These are phyloP conservation scores for Aspergillus bombycis DNA, from an alignment of 2,329 filamentous ascomycete genomes.

Conservation along the genomic window DNA sequence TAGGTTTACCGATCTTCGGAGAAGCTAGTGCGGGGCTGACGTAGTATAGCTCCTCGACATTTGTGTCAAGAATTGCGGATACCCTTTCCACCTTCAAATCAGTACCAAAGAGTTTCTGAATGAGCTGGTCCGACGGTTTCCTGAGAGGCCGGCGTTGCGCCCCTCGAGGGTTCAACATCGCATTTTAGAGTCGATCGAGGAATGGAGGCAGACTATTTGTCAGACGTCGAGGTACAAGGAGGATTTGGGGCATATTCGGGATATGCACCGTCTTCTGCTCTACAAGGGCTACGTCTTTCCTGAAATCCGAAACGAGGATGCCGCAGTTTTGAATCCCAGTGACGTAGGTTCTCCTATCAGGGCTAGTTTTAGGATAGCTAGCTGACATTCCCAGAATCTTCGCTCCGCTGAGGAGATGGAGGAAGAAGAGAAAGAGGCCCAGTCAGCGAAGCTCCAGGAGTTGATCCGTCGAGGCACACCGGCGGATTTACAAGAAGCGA, in stretches of 20 bases:
- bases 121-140: slow-evolving; percentile 93
- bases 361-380: background rate
- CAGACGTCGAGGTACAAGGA: slow-evolving; percentile 97
- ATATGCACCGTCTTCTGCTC: slow-evolving; percentile 94
- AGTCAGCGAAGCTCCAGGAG: slow-evolving; percentile 97
- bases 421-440: slow-evolving; percentile 89
- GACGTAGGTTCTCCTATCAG: slow-evolving; percentile 66
- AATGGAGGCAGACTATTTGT: slow-evolving; percentile 98
- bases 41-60: slow-evolving; percentile 78
- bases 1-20: slow-evolving; percentile 41
- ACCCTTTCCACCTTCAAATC: slow-evolving; percentile 97
- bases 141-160: slow-evolving; percentile 86
- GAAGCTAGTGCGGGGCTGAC: slow-evolving; percentile 19
- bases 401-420: slow-evolving; percentile 99
- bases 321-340: slow-evolving; percentile 92
- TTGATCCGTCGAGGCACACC: slow-evolving; percentile 89
- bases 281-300: slow-evolving; percentile 98
- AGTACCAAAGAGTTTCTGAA: slow-evolving; percentile 99
- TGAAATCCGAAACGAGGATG: slow-evolving; percentile 88
- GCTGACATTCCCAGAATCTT: slow-evolving; percentile 67
- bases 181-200: slow-evolving; percentile 94
- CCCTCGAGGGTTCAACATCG: slow-evolving; percentile 84
- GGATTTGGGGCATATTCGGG: slow-evolving; percentile 90
- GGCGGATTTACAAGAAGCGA: slow-evolving; percentile 93
- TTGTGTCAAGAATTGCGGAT: slow-evolving; percentile 99